Evolutionary conservation across 345 rosid species (phyloP), one percentile per base, ranked within the genome.

Genomic region (Euclidium syriacum): DNA sequence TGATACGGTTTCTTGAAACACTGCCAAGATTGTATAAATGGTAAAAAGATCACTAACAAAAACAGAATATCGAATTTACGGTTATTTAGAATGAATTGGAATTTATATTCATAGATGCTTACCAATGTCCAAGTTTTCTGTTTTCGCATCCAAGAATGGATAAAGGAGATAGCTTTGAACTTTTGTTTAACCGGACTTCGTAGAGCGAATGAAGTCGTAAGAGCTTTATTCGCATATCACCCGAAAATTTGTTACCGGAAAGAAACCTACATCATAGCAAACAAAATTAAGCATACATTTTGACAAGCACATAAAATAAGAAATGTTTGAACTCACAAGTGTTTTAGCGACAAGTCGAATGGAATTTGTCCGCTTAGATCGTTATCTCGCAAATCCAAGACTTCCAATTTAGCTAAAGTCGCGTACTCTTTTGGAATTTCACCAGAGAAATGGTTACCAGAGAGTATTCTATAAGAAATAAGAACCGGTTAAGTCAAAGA

Each of bases 331-430:
- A 75, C 99, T 83, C 70, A 94, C 99, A 94, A 77, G 77, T 69
- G 56, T 69, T 76, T 88, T 50, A 80, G 79, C 24, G 91, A 76
- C 17, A 23, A 36, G 58, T 73, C 87, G 7, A 24, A 67, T 17
- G 97, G 97, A 76, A 94, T 62, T 12, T 32, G 71, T 75, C 97
- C 96, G 34, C 47, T 67, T 42, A 94, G 75, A 59, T 83, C 75
- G 75, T 90, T 94, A 14, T 80, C 77, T 70, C 92, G 84, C 60
- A 90, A 73, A 72, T 90, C 99, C 77, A 90, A 75, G 32, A 85
- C 32, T 65, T 87, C 81, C 11, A 90, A 75, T 48, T 78, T 76
- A 10, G 46, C 11, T 16, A 94, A 88, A 26, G 58, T 71, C 65
- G 83, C 92, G 58, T 83, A 71, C 76, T 94, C 95, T 75, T 67